Evolutionary conservation across 495 filamentous ascomycete species (phyloP), one percentile per base, ranked within the genome.

Genomic region (Thermothielavioides terrestris): DNA sequence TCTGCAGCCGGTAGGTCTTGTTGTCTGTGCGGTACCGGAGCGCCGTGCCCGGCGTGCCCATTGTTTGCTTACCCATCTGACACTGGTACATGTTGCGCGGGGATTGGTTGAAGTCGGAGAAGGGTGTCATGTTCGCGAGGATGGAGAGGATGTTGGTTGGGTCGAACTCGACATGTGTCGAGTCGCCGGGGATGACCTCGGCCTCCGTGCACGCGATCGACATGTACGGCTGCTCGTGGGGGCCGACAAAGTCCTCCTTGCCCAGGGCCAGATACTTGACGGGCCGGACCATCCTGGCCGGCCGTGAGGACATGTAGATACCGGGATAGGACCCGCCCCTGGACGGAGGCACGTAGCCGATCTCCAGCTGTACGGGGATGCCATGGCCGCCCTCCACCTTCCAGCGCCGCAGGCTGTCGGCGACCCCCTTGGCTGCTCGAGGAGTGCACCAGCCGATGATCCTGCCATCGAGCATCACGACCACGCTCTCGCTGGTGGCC

Each of bases 11-110:
- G 68, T 98, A 98, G 61, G 84, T 76, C 71, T 98, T 98, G 75
- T 98, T 98, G 73, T 98, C 92, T 28, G 89, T 90, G 52, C 92
- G 85, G 66, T 94, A 86, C 26, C 79, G 77, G 49, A 94, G 72
- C 0, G 92, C 83, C 8, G 91, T 86, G 43, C 85, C 90, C 21
- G 92, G 92, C 6, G 92, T 98, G 57, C 92, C 92, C 92, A 98
- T 98, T 2, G 91, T 84, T 72, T 98, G 92, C 67, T 98, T 98
- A 67, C 89, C 88, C 92, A 98, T 98, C 73, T 98, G 92, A 68
- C 91, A 95, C 67, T 97, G 92, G 69, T 98, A 98, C 92, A 98
- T 97, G 68, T 98, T 98, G 75, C 92, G 78, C 11, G 92, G 92
- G 25, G 91, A 96, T 67, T 98, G 92, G 70, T 98, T 98, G 75